Percentiles rank a stretch among this genome's conserved stretches.
Evolutionary conservation across 768 basidiomycete species (phyloP).

Genomic region (Lanmaoa rubissima): DNA sequence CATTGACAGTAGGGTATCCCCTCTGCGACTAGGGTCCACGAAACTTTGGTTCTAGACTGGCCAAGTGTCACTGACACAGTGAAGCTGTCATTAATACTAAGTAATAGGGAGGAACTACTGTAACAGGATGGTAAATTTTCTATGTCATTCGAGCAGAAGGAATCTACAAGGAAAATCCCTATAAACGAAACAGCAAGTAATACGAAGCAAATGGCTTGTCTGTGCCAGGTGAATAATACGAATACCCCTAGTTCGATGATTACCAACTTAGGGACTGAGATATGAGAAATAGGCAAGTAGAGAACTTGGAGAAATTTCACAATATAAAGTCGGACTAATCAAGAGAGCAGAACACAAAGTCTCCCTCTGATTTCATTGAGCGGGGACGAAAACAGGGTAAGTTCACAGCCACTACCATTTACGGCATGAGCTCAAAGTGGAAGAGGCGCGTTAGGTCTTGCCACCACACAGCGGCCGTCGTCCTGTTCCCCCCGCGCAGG

Average conservation of each 20-base stretch:
- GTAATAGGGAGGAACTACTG: neutral
- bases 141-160: neutral
- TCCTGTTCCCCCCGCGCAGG: conserved; percentile 12
- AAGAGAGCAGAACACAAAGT: neutral
- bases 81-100: no score
- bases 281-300: neutral
- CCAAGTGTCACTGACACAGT: neutral
- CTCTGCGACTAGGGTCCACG: no score
- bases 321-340: neutral
- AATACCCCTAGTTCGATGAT: no score
- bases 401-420: conserved; percentile 32
- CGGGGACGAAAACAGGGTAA: neutral
- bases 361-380: neutral
- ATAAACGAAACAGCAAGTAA: neutral
- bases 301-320: neutral
- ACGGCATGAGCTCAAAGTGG: conserved; percentile 27
- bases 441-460: conserved; percentile 30
- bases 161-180: neutral
- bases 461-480: conserved; percentile 30
- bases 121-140: no score
- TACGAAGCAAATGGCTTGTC: no score
- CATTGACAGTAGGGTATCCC: no score
- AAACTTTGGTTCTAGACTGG: neutral
- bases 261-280: no score
- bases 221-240: no score